Evolutionary conservation across 2,329 filamentous ascomycete genomes (phyloP), one percentile per base, ranked within the genome.

Genomic region (Calonectria hongkongensis): DNA sequence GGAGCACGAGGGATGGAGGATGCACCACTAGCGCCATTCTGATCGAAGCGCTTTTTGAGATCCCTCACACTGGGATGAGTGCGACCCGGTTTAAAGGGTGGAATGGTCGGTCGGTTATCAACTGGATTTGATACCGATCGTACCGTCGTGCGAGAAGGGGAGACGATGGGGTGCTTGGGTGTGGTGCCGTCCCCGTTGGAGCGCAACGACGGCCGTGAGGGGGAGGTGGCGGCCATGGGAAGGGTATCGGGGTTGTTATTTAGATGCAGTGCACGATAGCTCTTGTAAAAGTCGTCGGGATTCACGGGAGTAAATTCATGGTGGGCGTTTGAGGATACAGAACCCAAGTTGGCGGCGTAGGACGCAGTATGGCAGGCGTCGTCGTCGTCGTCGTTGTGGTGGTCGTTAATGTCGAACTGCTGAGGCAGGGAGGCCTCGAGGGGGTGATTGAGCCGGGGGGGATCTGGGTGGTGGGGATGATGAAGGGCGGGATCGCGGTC

Each of bases 1-100:
- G 83, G 80, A 76, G 83, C 84, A 74, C 84, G 85, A 68, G 82
- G 76, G 68, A 84, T 80, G 51, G 83, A 78, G 73, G 82, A 79
- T 62, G 79, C 73, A 75, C 54, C 54, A 60, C 60, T 71, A 50
- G 75, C 70, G 74, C 83, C 86, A 76, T 88, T 91, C 80, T 92
- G 91, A 83, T 96, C 94, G 84, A 96, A 97, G 68, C 90, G 92
- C 83, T 93, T 94, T 79, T 94, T 92, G 74, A 97, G 87, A 81
- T 97, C 94, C 84, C 93, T 95, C 77, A 97, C 94, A 73, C 93
- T 96, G n/a, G 92, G 88, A 76, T 93, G 89, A 76, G 84, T 79
- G 58, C 82, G 80, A 65, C 80, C 79, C 50, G 80, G 79, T 65
- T 83, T 76, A 73, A 80, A 85, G 68, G 81, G 75, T 56, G 76